Base-by-base conservation (phyloP, 495 filamentous ascomycete species). In the Ramalina peruviana region DNA sequence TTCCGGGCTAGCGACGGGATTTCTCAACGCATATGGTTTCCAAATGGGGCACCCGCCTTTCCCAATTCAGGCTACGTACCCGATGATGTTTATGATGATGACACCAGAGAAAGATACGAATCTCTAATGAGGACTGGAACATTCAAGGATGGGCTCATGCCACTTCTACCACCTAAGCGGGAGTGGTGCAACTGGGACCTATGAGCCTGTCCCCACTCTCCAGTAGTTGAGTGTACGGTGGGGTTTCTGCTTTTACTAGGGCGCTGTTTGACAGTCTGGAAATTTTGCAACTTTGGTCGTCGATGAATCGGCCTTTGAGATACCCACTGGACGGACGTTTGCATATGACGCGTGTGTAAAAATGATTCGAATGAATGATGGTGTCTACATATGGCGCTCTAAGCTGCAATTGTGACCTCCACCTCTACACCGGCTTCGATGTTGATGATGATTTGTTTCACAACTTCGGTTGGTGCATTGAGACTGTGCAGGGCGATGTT, bases 361-460 rank as follows among this genome's bases (percentile, higher is more conserved):
- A 7, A 33, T 10, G 30, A 33, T 33, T 33, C 12, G 7, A 33
- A 33, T 33, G 30, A 33, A 6, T 33, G 30, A 33, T 33, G 30
- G 12, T 20, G 19, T 33, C 7, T 33, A 10, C 9, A 33, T 7
- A 33, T 7, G 30, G 30, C 19, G 15, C 36, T 66, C 78, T 88
- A 98, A 68, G 92, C 90, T 67, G 92, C 92, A 74, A 98, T 98
- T 63, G 92, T 98, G 60, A 98, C 92, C 80, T 98, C 92, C 62
- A 98, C 92, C 81, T 98, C 92, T 67, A 98, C 92, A 78, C 92
- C 92, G 54, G 92, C 92, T 82, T 98, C 92, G 70, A 98, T 97
- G 78, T 98, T 98, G 77, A 97, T 88, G 70, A 98, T 98, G 79
- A 98, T 97, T 80, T 95, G 88, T 83, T 98, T 98, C 70, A 98